Evolutionary conservation across 2,329 filamentous ascomycete genomes (phyloP), one percentile per base, ranked within the genome.

Genomic region (Stemphylium beticola): DNA sequence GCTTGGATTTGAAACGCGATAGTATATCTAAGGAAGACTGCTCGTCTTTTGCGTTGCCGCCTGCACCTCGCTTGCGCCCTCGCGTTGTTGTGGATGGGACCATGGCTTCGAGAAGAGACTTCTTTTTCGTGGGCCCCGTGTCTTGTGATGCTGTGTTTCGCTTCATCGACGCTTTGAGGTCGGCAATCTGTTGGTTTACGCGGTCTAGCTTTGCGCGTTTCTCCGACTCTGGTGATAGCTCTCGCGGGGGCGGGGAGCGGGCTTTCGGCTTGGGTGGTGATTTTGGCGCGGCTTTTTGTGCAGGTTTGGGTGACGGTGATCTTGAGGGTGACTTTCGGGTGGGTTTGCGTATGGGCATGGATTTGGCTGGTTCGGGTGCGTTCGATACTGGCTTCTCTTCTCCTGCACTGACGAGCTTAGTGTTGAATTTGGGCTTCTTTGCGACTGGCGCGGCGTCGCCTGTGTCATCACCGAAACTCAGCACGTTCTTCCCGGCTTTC

Each of bases 351-450:
- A 73, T 72, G 18, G 72, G 73, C 34, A 75, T 74, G 9, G 65
- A 55, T 58, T 50, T 57, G 46, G 55, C 52, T 36, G 42, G 62
- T n/a, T 66, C 62, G 17, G 65, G 76, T n/a, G 80, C 78, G 38
- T 58, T 62, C 1, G 46, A 14, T 14, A 82, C 80, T 29, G 77
- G 59, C 46, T 53, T 58, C 36, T 75, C 73, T 8, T 72, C 65
- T 3, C 68, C 74, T 10, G 74, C 74, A 49, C 75, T 85, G 15
- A 91, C 87, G 44, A 93, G 84, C 61, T 90, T 85, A 1, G 88
- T 86, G 67, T 93, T 91, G 65, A 90, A 93, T 72, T 92, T 93
- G 20, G 85, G 80, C 73, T 91, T 93, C 73, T 93, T 93, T 20
- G 85, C 69, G 1, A 89, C 78, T 0, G 87, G 87, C 26, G 81